Conservation (phyloP, 306 rosid genomes). For the Spatholobus suberectus region DNA sequence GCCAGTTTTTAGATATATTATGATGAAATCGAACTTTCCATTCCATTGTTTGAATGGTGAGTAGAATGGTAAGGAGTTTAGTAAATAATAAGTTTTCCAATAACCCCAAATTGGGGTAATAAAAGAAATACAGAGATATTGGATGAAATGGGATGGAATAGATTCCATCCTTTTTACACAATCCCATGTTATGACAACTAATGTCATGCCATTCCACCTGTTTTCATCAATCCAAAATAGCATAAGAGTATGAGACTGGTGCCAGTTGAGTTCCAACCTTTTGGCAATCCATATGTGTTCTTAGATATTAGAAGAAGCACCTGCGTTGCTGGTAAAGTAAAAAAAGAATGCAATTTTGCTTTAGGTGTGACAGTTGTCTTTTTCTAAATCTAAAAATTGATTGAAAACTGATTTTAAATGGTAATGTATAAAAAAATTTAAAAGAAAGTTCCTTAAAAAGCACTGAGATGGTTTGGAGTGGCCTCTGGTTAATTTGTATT, state of each 20-base stretch:
- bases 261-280: background rate
- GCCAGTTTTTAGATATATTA: background rate
- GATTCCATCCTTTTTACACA: background rate
- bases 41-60: background rate
- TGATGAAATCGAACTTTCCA: background rate
- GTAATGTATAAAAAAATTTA: background rate
- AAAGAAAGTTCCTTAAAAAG: background rate
- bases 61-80: background rate
- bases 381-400: slow-evolving; percentile 12
- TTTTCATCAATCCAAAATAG: slow-evolving; percentile 20
- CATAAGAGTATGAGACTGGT: background rate
- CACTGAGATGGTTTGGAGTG: background rate
- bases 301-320: background rate
- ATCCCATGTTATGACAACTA: background rate
- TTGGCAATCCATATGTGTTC: background rate
- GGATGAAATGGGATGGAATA: background rate
- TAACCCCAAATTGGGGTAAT: background rate
- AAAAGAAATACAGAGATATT: background rate
- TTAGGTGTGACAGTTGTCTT: background rate
- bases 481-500: slow-evolving; percentile 6
- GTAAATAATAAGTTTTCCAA: background rate
- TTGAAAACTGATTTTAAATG: slow-evolving; percentile 3
- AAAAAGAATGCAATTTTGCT: slow-evolving; percentile 3
- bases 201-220: background rate
- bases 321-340: background rate